Evolutionary conservation across 2,329 filamentous ascomycete species (phyloP).

Genomic region (Beauveria bassiana): DNA sequence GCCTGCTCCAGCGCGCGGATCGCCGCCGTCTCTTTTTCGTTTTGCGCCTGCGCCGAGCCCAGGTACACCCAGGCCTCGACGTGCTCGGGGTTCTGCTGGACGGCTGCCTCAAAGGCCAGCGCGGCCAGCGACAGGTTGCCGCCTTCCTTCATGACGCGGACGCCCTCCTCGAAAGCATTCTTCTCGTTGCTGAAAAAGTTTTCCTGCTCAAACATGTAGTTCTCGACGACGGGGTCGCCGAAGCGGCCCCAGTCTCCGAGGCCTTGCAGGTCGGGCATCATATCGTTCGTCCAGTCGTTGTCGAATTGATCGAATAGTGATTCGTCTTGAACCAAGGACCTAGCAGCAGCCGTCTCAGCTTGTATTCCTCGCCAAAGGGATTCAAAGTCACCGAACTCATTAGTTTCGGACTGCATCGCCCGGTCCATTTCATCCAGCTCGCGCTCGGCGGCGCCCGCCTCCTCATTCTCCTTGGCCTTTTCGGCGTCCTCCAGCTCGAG

Average conservation of each 20-base stretch:
- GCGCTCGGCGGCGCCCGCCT: slow-evolving; percentile 64
- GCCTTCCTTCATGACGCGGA: slow-evolving; percentile 86
- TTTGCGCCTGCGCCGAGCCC: slow-evolving; percentile 89
- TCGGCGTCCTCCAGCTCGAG: slow-evolving; percentile 62
- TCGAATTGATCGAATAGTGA: slow-evolving; percentile 61
- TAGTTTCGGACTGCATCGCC: slow-evolving; percentile 58
- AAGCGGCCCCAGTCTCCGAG: slow-evolving; percentile 58
- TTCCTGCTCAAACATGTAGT: slow-evolving; percentile 91
- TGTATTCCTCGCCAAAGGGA: slow-evolving; percentile 79
- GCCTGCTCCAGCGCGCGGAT: slow-evolving; percentile 91
- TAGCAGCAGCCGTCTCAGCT: slow-evolving; percentile 63
- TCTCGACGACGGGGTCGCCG: slow-evolving; percentile 70
- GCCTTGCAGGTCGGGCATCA: slow-evolving; percentile 50
- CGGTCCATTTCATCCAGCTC: slow-evolving; percentile 84
- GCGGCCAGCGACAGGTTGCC: slow-evolving; percentile 92
- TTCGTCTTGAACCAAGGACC: slow-evolving; percentile 61
- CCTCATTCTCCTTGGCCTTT: slow-evolving; percentile 52
- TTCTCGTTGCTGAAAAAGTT: slow-evolving; percentile 77
- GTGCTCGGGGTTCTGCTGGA: slow-evolving; percentile 81
- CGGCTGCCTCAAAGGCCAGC: slow-evolving; percentile 89
- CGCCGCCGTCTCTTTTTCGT: slow-evolving; percentile 95
- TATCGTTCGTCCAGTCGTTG: slow-evolving; percentile 64
- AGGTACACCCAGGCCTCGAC: slow-evolving; percentile 91
- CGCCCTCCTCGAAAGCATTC: slow-evolving; percentile 87
- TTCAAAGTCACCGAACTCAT: slow-evolving; percentile 81